Base-by-base conservation (phyloP, 495 filamentous ascomycete species). In the Tuber magnatum region DNA sequence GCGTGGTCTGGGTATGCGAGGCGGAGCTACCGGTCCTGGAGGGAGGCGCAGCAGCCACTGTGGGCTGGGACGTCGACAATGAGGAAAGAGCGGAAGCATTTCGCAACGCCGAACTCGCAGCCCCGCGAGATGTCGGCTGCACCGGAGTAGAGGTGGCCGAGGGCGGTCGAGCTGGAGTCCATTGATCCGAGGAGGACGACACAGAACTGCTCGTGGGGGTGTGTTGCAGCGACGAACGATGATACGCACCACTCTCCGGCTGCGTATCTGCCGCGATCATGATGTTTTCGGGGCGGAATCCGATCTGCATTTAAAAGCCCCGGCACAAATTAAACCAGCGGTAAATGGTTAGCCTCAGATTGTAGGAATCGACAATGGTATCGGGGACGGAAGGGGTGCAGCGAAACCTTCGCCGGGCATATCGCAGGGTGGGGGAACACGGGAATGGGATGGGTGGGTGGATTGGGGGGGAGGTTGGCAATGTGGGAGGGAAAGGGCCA, bases 261-360 rank as follows among this genome's bases (percentile, higher is more conserved):
- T 82, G 81, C 73, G 77, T 82, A 76, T 75, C 73, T 18, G 56
- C 28, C 74, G 79, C 79, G 78, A 82, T 82, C 81, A 82, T 82
- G 75, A 82, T 82, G 80, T 82, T 82, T 71, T 82, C 80, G 71
- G 80, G 76, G 76, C 80, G 76, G 73, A 80, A 81, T 81, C 81
- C 81, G 68, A 82, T 80, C 81, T 82, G 81, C 73, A 81, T 81
- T 74, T 74, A 73, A 43, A 43, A 77, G 72, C 78, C 72, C 77
- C 51, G 72, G 39, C 44, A 69, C 38, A 78, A 79, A 79, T 56
- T 69, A 78, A 65, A 73, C 44, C 71, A 80, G 69, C 48, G 48
- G 78, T 77, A 69, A 39, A 24, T 42, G 48, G 74, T 81, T 72
- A 81, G 80, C 72, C 65, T 80, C 74, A 75, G 71, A 80, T 79